Base-by-base conservation (phyloP, 148 eudicot genomes). In the Chenopodium berlandieri region DNA sequence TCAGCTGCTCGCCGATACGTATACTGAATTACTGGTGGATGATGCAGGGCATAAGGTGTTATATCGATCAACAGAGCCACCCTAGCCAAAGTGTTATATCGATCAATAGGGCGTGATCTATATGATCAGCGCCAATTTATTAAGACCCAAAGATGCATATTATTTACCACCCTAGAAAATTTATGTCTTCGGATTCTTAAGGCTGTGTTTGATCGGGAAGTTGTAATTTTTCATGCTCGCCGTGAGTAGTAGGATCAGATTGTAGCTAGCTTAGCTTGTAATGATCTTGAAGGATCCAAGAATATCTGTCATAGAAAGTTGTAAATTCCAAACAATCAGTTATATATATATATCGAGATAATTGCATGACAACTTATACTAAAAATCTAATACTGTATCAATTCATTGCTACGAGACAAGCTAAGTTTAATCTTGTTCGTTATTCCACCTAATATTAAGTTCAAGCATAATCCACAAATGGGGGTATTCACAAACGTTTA, bases 271-370 rank as follows among this genome's bases (percentile, higher is more conserved):
- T 23, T 23, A 23, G 23, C 23, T 46, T 67, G 71, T 67, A 1
- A 69, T 69, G 37, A 46, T 69, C 47, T 69, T 69, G 46, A 20
- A 66, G 17, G 46, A 34, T 69, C 73, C 46, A 69, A 69, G 73
- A 32, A 69, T 69, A 34, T 69, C 9, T 69, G 0, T 34, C 37
- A 9, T 32, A 69, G n/a, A 34, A 69, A 11, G 34, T 32, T 69
- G 46, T 69, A 16, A 40, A 69, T 69, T 69, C 17, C 19, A 8
- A 4, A 1, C 0, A 40, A 40, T 40, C 44, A 40, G 0, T 40
- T 6, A 6, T 40, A 40, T 40, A 37, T 40, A 6, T 37, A 40
- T 40, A 37, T 23, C 23, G 23, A 23, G 23, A 23, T 23, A 23
- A 23, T 23, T 23, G 23, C 23, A 23, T 23, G 23, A 23, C 23